Conservation (phyloP, 805 yeast species). For the Suhomyces prunicola region DNA sequence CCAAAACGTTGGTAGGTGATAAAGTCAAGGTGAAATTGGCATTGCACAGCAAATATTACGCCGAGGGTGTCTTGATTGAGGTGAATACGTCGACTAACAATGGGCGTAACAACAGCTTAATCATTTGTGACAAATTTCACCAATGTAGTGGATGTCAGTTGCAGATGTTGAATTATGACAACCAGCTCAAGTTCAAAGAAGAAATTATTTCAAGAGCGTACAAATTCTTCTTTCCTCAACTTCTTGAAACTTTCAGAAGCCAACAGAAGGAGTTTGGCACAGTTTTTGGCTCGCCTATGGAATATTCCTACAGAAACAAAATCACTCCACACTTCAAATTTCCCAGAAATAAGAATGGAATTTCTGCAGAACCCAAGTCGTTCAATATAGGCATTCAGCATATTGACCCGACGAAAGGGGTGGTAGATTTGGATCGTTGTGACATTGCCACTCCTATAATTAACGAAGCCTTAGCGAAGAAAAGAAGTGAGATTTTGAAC, state of each 20-base stretch:
- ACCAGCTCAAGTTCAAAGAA: constrained; percentile 35
- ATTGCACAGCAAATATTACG: constrained; percentile 28
- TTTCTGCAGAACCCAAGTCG: not conserved
- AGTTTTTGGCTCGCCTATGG: constrained; percentile 34
- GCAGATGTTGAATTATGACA: constrained; percentile 38
- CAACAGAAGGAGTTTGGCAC: constrained; percentile 17
- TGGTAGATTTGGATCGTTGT: constrained; percentile 36
- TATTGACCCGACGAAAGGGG: constrained; percentile 17
- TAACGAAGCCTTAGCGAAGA: constrained; percentile 21
- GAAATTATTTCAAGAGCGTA: constrained; percentile 32
- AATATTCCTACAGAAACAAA: constrained; percentile 39
- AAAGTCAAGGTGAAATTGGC: constrained; percentile 24
- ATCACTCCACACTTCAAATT: constrained; percentile 37
- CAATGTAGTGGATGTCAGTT: constrained; percentile 42
- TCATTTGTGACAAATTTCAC: constrained; percentile 34
- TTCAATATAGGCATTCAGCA: constrained; percentile 32
- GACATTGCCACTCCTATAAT: constrained; percentile 33
- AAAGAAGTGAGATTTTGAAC: constrained; percentile 12
- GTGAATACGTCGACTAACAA: constrained; percentile 9
- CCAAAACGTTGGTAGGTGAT: constrained; percentile 41
- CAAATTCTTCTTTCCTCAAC: constrained; percentile 29
- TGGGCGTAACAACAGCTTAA: constrained; percentile 22
- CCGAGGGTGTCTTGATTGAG: constrained; percentile 27
- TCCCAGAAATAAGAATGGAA: constrained; percentile 8
- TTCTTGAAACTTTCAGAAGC: constrained; percentile 7